These are phyloP conservation scores for Annona cherimola DNA, from an alignment of 164 flowering plant species.

Conservation along the genomic window DNA sequence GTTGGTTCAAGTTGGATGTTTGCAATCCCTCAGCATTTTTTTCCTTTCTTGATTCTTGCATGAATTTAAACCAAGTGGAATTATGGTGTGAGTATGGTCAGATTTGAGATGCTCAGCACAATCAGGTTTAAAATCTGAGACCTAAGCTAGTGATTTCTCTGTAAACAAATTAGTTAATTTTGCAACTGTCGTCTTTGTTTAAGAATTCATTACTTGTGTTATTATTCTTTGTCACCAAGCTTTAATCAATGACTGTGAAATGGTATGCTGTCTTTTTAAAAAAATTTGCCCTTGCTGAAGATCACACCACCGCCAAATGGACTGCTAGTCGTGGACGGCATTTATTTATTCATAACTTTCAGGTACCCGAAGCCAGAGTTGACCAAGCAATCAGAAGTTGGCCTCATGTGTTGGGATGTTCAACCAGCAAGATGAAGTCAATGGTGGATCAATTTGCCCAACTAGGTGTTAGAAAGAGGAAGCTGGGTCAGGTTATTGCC, in stretches of 20 bases:
- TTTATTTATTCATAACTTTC: conserved; percentile 4
- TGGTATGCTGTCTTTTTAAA: no score
- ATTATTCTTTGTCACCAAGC: neutral
- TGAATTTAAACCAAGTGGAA: neutral
- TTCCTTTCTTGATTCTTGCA: neutral
- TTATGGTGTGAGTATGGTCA: neutral
- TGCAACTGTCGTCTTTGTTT: no score
- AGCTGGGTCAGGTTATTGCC: conserved; percentile 58
- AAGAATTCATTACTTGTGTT: no score
- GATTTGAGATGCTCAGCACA: neutral
- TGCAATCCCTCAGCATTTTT: no score
- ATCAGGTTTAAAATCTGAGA: neutral
- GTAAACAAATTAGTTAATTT: no score
- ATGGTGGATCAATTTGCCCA: conserved; percentile 52
- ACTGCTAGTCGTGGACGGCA: neutral
- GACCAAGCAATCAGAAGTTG: conserved; percentile 58
- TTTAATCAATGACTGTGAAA: neutral
- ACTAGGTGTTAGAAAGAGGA: conserved; percentile 49
- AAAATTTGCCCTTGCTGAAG: no score
- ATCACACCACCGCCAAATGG: neutral
- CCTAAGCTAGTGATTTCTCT: neutral
- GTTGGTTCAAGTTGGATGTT: no score
- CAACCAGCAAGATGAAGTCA: conserved; percentile 56
- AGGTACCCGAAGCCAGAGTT: conserved; percentile 56
- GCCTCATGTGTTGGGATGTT: conserved; percentile 79